Evolutionary conservation across 2,329 filamentous ascomycete genomes (phyloP), one percentile per base, ranked within the genome.

Genomic region (Ceratocystis eucalypticola): DNA sequence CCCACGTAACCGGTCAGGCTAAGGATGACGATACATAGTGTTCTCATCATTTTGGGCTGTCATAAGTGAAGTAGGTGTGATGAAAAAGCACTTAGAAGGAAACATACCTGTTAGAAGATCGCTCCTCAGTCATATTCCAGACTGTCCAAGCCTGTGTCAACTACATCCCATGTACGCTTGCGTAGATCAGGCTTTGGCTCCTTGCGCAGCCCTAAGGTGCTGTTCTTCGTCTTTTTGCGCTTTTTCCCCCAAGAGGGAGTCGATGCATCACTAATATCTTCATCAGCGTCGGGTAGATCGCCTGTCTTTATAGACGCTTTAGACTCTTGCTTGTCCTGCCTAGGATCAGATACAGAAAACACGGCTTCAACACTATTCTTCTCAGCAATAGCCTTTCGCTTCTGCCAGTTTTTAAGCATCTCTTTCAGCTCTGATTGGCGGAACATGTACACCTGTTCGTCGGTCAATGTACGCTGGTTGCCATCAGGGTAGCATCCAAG

Each of bases 1-100:
- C 71, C 69, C 69, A 69, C 71, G 66, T 67, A 70, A 70, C 69
- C 68, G 73, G 76, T 95, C 86, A 83, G 91, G 80, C 89, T 95
- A 95, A 95, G 91, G 91, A 96, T 95, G 91, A 95, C 89, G 88
- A 91, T 92, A 91, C 68, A 78, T 82, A 6, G 77, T 76, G 75
- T 80, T 91, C 85, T 94, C 91, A 93, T 95, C 91, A 93, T 88
- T 22, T 45, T 22, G 8, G 33, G 3, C 2, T 22, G 45, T 46
- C 48, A 48, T 48, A 2, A 5, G 48, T 53, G 5, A 5, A 15
- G 37, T 41, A 41, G 37, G 10, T 1, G 37, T 41, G 37, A 2
- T 15, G 10, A 41, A 41, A 41, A 41, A 15, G 37, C 37, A 41
- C 37, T 3, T 10, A 37, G 33, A 12, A 41, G 12, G 1, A 5